These are phyloP conservation scores for Metarhizium brunneum DNA, from an alignment of 2,329 filamentous ascomycete genomes.

Conservation along the genomic window DNA sequence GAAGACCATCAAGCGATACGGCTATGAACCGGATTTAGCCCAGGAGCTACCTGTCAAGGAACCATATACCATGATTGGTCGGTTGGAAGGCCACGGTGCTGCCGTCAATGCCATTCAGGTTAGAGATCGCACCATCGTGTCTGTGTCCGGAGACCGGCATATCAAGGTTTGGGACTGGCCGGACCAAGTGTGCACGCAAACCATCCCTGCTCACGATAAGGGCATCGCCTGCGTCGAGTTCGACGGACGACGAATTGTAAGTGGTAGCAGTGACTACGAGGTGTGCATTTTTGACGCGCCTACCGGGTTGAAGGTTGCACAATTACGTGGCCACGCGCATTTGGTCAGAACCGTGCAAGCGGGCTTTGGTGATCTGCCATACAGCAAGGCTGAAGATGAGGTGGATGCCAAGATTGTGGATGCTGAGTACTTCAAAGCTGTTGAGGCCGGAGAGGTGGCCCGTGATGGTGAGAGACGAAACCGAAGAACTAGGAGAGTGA, in stretches of 20 bases:
- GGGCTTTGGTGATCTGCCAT: constrained; percentile 81
- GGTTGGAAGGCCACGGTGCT: constrained; percentile 73
- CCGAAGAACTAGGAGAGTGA: constrained; percentile 36
- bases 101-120: constrained; percentile 97
- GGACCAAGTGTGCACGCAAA: constrained; percentile 64
- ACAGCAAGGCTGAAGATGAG: constrained; percentile 66
- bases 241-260: constrained; percentile 86
- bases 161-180: constrained; percentile 95
- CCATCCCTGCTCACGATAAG: constrained; percentile 80
- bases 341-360: constrained; percentile 93
- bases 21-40: constrained; percentile 38
- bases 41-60: constrained; percentile 42
- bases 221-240: constrained; percentile 98
- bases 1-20: constrained; percentile 42
- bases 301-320: constrained; percentile 82
- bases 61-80: constrained; percentile 69
- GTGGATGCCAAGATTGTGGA: constrained; percentile 67
- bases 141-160: constrained; percentile 84
- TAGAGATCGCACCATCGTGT: constrained; percentile 75
- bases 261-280: constrained; percentile 90
- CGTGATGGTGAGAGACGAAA: constrained; percentile 22
- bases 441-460: constrained; percentile 40
- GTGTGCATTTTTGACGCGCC: constrained; percentile 89
- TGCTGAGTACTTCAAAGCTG: constrained; percentile 56
- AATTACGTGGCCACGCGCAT: constrained; percentile 69